phyloP scores from a whole-genome alignment of 805 yeast species.

The baker's yeast (Saccharomyces cerevisiae) region DNA sequence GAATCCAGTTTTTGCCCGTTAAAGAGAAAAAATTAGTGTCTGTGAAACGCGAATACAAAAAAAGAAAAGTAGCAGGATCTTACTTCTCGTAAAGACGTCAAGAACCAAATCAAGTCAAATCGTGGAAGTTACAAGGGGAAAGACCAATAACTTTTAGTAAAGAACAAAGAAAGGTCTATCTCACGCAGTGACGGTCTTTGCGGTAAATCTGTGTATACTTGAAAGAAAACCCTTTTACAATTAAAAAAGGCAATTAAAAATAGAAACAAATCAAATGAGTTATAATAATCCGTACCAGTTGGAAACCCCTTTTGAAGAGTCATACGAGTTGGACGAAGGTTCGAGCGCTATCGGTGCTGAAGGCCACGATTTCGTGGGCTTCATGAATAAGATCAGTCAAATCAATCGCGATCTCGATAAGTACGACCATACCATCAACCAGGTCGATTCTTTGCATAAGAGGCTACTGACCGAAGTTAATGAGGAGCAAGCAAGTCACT shows the following conservation, averaged over 20 bases:
- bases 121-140: not conserved
- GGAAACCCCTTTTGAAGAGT: slow-evolving; percentile 4
- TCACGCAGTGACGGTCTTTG: not conserved
- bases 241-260: not conserved
- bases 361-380: slow-evolving; percentile 48
- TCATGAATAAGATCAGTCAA: slow-evolving; percentile 60
- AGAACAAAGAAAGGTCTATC: not conserved
- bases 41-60: not conserved
- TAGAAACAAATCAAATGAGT: slow-evolving; percentile 18
- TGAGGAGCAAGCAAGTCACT: slow-evolving; percentile 57
- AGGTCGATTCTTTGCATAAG: slow-evolving; percentile 62
- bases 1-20: not conserved
- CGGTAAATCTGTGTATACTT: not conserved
- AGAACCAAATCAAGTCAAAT: not conserved
- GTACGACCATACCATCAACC: slow-evolving; percentile 59
- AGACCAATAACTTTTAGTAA: not conserved
- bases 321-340: not conserved
- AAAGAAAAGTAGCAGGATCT: not conserved
- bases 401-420: slow-evolving; percentile 63
- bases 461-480: slow-evolving; percentile 66
- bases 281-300: slow-evolving; percentile 27
- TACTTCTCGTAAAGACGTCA: not conserved
- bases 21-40: not conserved
- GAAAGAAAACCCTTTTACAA: not conserved
- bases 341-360: slow-evolving; percentile 16